These are phyloP conservation scores for Aspergillus udagawae DNA, from an alignment of 2,329 filamentous ascomycete genomes.

Conservation along the genomic window DNA sequence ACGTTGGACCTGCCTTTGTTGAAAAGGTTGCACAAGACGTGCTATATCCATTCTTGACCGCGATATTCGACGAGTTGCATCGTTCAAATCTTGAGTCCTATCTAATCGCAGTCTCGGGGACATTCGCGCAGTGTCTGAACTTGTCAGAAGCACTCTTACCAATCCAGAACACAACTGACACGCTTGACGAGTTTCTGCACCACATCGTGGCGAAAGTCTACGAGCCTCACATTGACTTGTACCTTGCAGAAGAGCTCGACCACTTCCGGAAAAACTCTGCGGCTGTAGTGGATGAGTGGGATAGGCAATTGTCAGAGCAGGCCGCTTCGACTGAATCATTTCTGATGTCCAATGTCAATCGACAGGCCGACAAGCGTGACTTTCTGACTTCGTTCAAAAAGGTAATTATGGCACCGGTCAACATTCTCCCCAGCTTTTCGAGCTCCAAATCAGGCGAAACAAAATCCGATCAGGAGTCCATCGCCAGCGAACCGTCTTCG, in stretches of 20 bases:
- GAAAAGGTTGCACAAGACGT: slow-evolving; percentile 78
- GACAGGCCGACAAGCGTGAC: slow-evolving; percentile 93
- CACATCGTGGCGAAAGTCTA: slow-evolving; percentile 70
- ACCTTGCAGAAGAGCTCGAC: slow-evolving; percentile 85
- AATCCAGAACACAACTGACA: slow-evolving; percentile 56
- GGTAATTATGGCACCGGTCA: slow-evolving; percentile 98
- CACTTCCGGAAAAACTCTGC: slow-evolving; percentile 76
- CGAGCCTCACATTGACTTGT: slow-evolving; percentile 89
- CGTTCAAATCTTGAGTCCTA: slow-evolving; percentile 71
- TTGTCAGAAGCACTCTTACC: slow-evolving; percentile 69
- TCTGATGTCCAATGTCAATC: slow-evolving; percentile 91
- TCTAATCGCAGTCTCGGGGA: slow-evolving; percentile 77
- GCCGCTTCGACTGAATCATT: slow-evolving; percentile 88
- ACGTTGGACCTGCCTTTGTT: slow-evolving; percentile 73
- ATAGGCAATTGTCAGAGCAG: slow-evolving; percentile 85
- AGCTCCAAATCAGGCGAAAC: slow-evolving; percentile 53
- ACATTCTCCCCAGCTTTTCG: slow-evolving; percentile 70
- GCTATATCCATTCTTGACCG: slow-evolving; percentile 78
- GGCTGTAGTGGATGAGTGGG: slow-evolving; percentile 76
- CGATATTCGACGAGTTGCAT: slow-evolving; percentile 83
- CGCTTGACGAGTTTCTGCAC: slow-evolving; percentile 62
- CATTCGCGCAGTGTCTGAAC: slow-evolving; percentile 80
- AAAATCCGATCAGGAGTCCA: slow-evolving; percentile 22
- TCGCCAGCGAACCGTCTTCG: slow-evolving; percentile 13
- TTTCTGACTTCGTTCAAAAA: slow-evolving; percentile 97